A percentile compares a stretch with the other conserved stretches of the same genome.
Evolutionary conservation across 805 yeast genomes (phyloP).

Genomic region (Starmera pachycereana): DNA sequence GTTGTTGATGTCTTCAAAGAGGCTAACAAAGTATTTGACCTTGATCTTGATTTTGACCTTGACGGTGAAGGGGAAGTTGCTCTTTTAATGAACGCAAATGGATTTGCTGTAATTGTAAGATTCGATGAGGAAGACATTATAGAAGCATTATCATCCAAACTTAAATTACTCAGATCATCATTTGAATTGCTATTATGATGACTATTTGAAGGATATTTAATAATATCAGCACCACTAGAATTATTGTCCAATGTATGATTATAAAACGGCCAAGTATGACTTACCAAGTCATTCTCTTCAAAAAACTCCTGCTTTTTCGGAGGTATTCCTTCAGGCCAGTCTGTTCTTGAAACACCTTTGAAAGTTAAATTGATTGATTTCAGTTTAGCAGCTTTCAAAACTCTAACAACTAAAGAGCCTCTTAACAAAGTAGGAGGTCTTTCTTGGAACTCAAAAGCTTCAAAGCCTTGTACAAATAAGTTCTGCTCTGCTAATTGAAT

Average conservation of each 20-base stretch:
- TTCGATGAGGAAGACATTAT: background rate
- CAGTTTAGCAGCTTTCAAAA: constrained; percentile 62
- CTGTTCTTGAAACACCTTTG: constrained; percentile 66
- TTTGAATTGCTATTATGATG: background rate
- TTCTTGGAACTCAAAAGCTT: constrained; percentile 46
- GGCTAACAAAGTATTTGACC: constrained; percentile 3
- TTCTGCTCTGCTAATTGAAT: constrained; percentile 72
- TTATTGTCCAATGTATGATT: constrained; percentile 27
- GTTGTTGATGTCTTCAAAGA: constrained; percentile 4
- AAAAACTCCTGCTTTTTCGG: constrained; percentile 62
- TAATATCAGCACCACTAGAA: constrained; percentile 34
- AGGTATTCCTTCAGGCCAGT: constrained; percentile 98
- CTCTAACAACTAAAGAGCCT: constrained; percentile 64
- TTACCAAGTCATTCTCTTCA: constrained; percentile 57
- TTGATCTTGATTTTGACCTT: constrained; percentile 6
- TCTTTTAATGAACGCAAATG: constrained; percentile 13
- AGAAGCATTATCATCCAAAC: constrained; percentile 14
- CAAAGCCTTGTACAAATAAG: constrained; percentile 76
- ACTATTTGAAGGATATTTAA: constrained; percentile 7
- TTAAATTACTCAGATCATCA: constrained; percentile 14
- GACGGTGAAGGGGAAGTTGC: constrained; percentile 18
- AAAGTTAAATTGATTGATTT: constrained; percentile 53
- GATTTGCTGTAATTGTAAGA: constrained; percentile 9
- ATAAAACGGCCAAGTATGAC: constrained; percentile 91
- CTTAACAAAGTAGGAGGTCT: constrained; percentile 73